Percentiles rank a stretch among this genome's conserved stretches.
Evolutionary conservation across 2,329 filamentous ascomycete genomes (phyloP).

Genomic region (Epichloe typhina): DNA sequence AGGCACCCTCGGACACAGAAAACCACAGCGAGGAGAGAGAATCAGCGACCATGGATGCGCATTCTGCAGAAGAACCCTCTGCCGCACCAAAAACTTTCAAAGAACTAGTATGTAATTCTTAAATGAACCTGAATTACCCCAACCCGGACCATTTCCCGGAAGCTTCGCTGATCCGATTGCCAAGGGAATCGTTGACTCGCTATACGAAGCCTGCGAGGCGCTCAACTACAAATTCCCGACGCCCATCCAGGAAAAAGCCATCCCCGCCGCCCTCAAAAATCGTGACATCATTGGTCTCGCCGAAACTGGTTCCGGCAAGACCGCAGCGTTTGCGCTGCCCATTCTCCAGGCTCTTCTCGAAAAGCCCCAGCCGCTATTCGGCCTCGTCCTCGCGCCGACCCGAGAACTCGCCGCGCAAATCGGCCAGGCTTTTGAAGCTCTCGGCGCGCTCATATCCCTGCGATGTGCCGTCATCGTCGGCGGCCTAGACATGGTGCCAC

Average conservation of each 20-base stretch:
- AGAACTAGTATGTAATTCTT: constrained; percentile 36
- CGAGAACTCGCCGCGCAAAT: constrained; percentile 91
- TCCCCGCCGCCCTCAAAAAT: constrained; percentile 65
- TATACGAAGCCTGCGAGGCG: constrained; percentile 76
- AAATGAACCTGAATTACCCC: neutral
- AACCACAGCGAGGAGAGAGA: constrained; percentile 13
- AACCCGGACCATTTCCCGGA: neutral
- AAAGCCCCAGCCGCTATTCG: constrained; percentile 73
- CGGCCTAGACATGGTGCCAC: constrained; percentile 90
- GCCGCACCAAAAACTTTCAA: constrained; percentile 47
- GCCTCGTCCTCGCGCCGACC: constrained; percentile 83
- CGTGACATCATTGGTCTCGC: constrained; percentile 87
- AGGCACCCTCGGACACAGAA: constrained; percentile 4
- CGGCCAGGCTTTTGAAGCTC: constrained; percentile 70
- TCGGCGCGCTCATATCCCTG: constrained; percentile 80
- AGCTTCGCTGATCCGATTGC: neutral
- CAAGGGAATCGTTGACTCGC: constrained; percentile 67
- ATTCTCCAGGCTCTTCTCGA: constrained; percentile 86
- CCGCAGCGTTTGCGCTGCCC: constrained; percentile 84
- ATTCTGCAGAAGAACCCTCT: constrained; percentile 18
- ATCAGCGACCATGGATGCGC: constrained; percentile 21
- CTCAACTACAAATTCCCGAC: constrained; percentile 79
- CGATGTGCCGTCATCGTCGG: constrained; percentile 78
- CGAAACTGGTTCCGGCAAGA: constrained; percentile 93
- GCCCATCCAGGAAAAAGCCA: constrained; percentile 75